Base-by-base conservation (phyloP, 306 rosid species). In the Luffa aegyptiaca region DNA sequence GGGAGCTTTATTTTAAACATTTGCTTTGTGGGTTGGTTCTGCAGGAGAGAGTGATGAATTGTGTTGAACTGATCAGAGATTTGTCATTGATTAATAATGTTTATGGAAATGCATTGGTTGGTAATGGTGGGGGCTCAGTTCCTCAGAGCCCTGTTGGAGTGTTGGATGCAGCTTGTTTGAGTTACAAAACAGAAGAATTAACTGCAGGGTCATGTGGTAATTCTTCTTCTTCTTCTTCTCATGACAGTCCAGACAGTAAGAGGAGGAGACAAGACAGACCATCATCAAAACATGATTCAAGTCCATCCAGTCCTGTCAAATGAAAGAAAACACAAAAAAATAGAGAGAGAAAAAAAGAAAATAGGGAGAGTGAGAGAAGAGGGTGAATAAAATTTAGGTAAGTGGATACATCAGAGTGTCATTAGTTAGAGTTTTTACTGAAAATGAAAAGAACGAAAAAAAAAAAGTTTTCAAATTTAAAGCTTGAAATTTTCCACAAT, bases 141-240 rank as follows among this genome's bases (percentile, higher is more conserved):
- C 97, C 99, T 48, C 92, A 88, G 79, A 95, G 99, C 76, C 96
- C 96, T 2, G 65, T 75, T 63, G 92, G 88, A 66, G 94, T 90
- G 74, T 64, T 94, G 76, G 93, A 89, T 77, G 89, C 87, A 78
- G 78, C 93, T 64, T 89, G 89, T 81, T 79, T 82, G 84, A 87
- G 93, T 87, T 83, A 78, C 70, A 87, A 85, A 85, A 86, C 85
- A 80, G 94, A 90, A 46, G 92, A 86, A 75, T 80, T 79, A 80
- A 82, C 86, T 41, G 83, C 69, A 62, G 85, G 80, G 46, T 87
- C 91, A 82, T 81, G 85, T 79, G 78, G 85, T 82, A 86, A 86
- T 86, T 86, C 89, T 82, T 82, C 85, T 44, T 82, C 84, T 61
- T 63, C 33, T 58, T 53, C 56, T 68, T 55, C 82, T 31, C 78